Evolutionary conservation across 495 filamentous ascomycete genomes (phyloP).

Genomic region (Haplographium delicatum): DNA sequence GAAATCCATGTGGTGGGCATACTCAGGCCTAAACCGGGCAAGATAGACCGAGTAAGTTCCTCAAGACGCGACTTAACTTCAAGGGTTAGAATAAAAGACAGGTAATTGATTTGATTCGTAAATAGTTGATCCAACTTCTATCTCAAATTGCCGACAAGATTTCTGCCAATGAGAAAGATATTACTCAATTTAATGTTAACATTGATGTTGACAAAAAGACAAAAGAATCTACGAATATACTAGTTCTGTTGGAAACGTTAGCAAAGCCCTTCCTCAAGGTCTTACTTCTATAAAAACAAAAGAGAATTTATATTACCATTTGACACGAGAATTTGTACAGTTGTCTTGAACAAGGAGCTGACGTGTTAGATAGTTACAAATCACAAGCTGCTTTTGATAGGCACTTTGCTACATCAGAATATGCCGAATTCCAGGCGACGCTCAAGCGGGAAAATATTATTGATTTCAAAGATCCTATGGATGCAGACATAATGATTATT

Average conservation of each 20-base stretch:
- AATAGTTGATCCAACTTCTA: slow-evolving; percentile 2
- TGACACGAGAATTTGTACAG: no score
- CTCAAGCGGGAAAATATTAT: slow-evolving; percentile 1
- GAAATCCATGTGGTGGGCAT: no score
- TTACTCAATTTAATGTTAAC: not conserved
- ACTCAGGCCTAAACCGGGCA: no score
- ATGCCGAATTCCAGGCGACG: not conserved
- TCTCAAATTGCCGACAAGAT: not conserved
- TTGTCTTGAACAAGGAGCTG: no score
- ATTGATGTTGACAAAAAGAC: not conserved
- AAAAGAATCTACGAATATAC: not conserved
- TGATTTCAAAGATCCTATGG: slow-evolving; percentile 2
- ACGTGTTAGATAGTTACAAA: not conserved
- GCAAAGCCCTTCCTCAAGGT: not conserved
- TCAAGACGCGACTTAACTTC: no score
- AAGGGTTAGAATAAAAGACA: no score
- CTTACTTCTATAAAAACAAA: not conserved
- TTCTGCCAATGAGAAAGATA: not conserved
- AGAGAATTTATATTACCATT: not conserved
- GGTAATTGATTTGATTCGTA: no score
- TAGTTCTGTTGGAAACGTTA: slow-evolving; percentile 1
- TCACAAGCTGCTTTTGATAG: slow-evolving; percentile 1
- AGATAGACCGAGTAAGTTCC: no score
- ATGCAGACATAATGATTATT: not conserved
- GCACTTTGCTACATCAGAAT: slow-evolving; percentile 1